These are phyloP conservation scores for Petunia axillaris DNA, from an alignment of 257 asterid genomes.

Conservation along the genomic window DNA sequence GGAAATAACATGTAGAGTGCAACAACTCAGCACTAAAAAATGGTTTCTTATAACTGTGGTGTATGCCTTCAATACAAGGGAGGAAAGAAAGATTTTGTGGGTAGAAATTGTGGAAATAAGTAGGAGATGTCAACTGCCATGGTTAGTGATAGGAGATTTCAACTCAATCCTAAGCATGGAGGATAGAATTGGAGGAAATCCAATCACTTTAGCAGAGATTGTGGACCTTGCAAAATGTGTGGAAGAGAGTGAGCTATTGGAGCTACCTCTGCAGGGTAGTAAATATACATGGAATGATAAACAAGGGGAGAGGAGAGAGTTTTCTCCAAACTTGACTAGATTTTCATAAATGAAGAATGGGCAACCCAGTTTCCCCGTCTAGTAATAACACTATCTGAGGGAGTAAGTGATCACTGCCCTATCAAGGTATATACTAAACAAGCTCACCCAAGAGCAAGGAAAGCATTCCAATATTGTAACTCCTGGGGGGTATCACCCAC, in stretches of 20 bases:
- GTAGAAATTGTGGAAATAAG: rapidly evolving
- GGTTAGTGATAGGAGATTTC: not conserved
- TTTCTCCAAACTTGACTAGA: not conserved
- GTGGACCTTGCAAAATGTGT: too few relatives aligned
- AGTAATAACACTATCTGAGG: not conserved
- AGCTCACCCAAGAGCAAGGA: not conserved
- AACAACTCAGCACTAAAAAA: not conserved
- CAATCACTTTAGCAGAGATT: not conserved
- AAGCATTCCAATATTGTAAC: not conserved
- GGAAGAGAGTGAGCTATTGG: too few relatives aligned
- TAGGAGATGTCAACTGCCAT: not conserved
- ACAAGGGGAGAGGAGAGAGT: not conserved
- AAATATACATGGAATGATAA: too few relatives aligned
- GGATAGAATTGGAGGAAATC: not conserved
- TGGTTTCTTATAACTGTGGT: not conserved
- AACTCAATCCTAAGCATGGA: not conserved
- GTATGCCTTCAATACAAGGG: too few relatives aligned
- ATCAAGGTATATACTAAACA: not conserved
- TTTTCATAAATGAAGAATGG: not conserved
- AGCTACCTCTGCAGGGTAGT: not conserved
- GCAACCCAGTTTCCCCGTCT: not conserved
- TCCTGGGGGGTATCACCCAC: not conserved
- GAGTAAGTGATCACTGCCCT: not conserved
- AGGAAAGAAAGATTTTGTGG: not conserved
- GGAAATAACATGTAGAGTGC: not conserved